Evolutionary conservation across 805 yeast species (phyloP).

Genomic region (Myxozyma nipponensis): DNA sequence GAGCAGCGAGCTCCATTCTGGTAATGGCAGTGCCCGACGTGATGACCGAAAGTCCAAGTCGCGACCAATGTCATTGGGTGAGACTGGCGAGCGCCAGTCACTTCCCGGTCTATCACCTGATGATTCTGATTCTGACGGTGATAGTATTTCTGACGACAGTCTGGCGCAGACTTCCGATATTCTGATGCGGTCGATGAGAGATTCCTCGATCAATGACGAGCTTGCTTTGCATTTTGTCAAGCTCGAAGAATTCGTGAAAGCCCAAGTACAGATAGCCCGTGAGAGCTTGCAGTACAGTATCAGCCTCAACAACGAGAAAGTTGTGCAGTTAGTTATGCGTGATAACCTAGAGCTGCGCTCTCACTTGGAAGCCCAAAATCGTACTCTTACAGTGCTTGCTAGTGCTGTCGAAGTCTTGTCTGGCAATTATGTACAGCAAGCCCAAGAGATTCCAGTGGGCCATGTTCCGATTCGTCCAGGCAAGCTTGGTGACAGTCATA

Average conservation of each 20-base stretch:
- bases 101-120: conserved; percentile 22
- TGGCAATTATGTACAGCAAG: neutral
- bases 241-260: conserved; percentile 10
- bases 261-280: conserved; percentile 6
- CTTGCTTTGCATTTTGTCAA: neutral
- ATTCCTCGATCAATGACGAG: neutral
- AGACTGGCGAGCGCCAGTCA: conserved; percentile 5
- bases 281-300: conserved; percentile 19
- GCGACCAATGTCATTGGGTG: neutral
- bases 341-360: conserved; percentile 17
- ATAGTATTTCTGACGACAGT: conserved; percentile 22
- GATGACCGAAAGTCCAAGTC: neutral
- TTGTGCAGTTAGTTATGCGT: conserved; percentile 10
- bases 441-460: neutral
- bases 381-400: conserved; percentile 8
- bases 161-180: conserved; percentile 1
- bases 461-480: neutral
- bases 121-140: conserved; percentile 22
- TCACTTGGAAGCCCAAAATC: conserved; percentile 13
- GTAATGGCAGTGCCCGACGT: neutral
- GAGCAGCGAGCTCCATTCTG: neutral
- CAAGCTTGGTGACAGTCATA: no score
- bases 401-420: conserved; percentile 8
- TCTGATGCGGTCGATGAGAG: neutral
- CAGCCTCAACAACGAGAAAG: conserved; percentile 13